Conservation (phyloP, 2,329 filamentous ascomycete genomes). For the Knufia fluminis region DNA sequence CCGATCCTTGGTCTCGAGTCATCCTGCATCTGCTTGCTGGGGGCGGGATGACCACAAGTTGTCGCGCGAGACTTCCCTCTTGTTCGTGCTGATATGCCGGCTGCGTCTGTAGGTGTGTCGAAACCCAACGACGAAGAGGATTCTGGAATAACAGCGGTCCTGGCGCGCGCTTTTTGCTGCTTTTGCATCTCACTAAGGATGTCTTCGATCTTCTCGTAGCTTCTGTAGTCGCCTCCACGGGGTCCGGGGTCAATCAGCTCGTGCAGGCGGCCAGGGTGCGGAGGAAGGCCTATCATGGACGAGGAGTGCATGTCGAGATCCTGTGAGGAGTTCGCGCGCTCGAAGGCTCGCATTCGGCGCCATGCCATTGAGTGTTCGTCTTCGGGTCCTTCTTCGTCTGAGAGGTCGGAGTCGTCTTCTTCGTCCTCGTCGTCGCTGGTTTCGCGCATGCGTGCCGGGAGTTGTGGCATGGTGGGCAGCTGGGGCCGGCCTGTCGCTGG, state of each 20-base stretch:
- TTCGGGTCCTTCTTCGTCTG: constrained; percentile 37
- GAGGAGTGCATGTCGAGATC: constrained; percentile 10
- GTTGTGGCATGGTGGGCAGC: constrained; percentile 29
- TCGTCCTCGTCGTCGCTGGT: constrained; percentile 29
- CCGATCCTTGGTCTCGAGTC: neutral
- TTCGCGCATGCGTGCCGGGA: constrained; percentile 32
- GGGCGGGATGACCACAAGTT: constrained; percentile 13
- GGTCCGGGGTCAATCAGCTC: constrained; percentile 6
- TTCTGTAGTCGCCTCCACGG: constrained; percentile 13
- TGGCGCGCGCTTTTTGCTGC: constrained; percentile 16
- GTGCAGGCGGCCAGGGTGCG: neutral
- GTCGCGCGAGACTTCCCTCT: constrained; percentile 27
- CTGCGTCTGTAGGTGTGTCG: constrained; percentile 34
- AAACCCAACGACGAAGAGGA: neutral
- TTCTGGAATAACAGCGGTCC: constrained; percentile 3
- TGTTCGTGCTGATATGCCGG: constrained; percentile 38
- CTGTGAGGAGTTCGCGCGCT: neutral
- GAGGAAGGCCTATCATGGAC: neutral
- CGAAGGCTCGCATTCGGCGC: neutral
- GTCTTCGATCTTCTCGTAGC: constrained; percentile 17
- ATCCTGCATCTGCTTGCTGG: neutral
- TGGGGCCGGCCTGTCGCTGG: constrained; percentile 20
- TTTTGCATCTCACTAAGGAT: constrained; percentile 19
- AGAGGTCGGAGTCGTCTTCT: constrained; percentile 28
- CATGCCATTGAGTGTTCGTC: constrained; percentile 6